Base-by-base conservation (phyloP, 2,329 filamentous ascomycete genomes). In the Parafenestella ontariensis region DNA sequence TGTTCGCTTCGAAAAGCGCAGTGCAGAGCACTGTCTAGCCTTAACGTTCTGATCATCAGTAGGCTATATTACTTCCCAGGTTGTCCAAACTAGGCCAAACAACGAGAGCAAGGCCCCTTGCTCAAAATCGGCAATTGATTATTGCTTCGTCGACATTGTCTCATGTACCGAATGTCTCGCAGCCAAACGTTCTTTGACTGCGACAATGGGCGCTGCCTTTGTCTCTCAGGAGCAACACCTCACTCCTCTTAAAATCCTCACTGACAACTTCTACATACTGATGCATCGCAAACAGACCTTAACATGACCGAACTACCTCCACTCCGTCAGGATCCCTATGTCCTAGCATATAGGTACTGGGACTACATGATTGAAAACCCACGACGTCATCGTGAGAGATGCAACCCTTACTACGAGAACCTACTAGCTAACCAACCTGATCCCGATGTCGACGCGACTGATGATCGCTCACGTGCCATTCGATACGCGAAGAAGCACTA, bases 381-480 rank as follows among this genome's bases (percentile, higher is more conserved):
- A 10, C 51, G 49, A 26, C 57, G 46, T 15, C 39, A 33, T 7
- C 24, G 41, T 11, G 59, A 68, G 41, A 28, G 39, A 11, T 42
- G 44, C 28, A 67, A 68, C 20, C 42, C 52, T 3, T 66, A 68
- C 52, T 65, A 65, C 31, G 55, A 63, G 47, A 63, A 42, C 5
- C 54, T 67, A 17, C 56, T 71, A 24, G 66, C 66, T 18, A 68
- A 67, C 26, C 60, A 62, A 31, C 56, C 59, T 15, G 53, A 63
- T 37, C 63, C 63, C 18, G 36, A 51, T 5, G n/a, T 33, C 17
- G 43, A 61, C 9, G 62, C 60, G 9, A 62, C 15, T 15, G 56
- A 64, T 42, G 49, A 62, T 39, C 41, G 54, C 21, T 67, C 64
- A 42, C 60, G 64, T 34, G 58, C 62, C 1, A 61, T 68, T 28